A percentile compares a stretch with the other conserved stretches of the same genome.
phyloP scores from a whole-genome alignment of 768 basidiomycete genomes.

The Leccinum arenicola region DNA sequence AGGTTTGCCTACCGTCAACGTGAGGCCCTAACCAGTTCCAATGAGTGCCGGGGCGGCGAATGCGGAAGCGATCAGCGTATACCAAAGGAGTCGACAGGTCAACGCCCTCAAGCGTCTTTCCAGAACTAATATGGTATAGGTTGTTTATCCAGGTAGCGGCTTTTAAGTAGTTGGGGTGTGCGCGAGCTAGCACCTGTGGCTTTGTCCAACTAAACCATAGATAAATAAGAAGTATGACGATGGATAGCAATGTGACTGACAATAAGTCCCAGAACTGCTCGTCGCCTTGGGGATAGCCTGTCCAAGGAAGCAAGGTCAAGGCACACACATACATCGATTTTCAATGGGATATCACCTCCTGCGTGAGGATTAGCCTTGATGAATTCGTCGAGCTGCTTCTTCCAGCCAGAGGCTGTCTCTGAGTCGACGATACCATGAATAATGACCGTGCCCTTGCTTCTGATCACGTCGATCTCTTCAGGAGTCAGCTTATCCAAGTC shows the following conservation, averaged over 20 bases:
- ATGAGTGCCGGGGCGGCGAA: conserved; percentile 59
- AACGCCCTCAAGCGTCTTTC: conserved; percentile 44
- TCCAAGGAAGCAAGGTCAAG: background rate
- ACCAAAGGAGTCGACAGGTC: conserved; percentile 59
- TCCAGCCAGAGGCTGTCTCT: conserved; percentile 57
- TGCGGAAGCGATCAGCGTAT: conserved; percentile 74
- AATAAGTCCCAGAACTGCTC: conserved; percentile 75
- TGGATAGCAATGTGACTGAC: conserved; percentile 34
- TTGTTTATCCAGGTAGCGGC: too few species aligned
- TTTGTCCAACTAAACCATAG: conserved; percentile 39
- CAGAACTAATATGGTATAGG: conserved; percentile 44
- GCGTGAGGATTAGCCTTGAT: conserved; percentile 54
- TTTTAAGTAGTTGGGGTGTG: too few species aligned
- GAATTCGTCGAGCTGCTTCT: conserved; percentile 52
- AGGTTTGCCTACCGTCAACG: conserved; percentile 44
- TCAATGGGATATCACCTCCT: conserved; percentile 39
- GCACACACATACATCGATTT: background rate
- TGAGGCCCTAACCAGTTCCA: conserved; percentile 58
- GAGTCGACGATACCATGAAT: conserved; percentile 60
- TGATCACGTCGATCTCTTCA: conserved; percentile 36
- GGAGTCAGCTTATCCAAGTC: too few species aligned
- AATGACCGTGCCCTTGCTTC: conserved; percentile 55
- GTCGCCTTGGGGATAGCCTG: conserved; percentile 53
- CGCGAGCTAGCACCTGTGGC: background rate
- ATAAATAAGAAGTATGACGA: background rate